These are phyloP conservation scores for Nakazawaea pomicola DNA, from an alignment of 805 yeast genomes.

Conservation along the genomic window DNA sequence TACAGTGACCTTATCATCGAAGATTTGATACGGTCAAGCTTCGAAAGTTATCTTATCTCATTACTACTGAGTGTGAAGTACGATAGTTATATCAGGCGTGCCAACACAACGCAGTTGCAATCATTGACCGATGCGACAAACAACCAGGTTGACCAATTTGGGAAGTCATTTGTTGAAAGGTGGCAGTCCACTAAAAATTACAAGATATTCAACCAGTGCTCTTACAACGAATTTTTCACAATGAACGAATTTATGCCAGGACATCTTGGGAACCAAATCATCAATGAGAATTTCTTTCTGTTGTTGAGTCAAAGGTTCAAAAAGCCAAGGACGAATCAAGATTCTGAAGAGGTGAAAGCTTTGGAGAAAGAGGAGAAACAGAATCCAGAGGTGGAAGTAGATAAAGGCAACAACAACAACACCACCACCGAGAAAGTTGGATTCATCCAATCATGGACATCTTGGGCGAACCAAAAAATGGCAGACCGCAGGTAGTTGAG, in stretches of 20 bases:
- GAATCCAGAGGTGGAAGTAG: neutral
- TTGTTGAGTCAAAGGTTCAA: slow-evolving; percentile 1
- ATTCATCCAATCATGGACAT: neutral
- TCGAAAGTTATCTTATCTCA: slow-evolving; percentile 85
- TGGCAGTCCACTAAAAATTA: slow-evolving; percentile 58
- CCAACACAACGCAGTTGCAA: slow-evolving; percentile 32
- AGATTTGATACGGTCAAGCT: slow-evolving; percentile 80
- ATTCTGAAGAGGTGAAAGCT: neutral
- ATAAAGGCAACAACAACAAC: too few species aligned
- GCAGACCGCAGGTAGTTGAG: neutral
- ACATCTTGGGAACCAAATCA: slow-evolving; percentile 23
- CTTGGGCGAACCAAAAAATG: neutral
- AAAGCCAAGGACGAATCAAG: neutral
- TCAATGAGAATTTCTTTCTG: neutral
- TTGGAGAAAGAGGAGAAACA: neutral
- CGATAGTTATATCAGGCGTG: slow-evolving; percentile 43
- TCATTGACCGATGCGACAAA: slow-evolving; percentile 17
- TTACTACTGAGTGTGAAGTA: slow-evolving; percentile 70
- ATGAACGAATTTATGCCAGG: slow-evolving; percentile 47
- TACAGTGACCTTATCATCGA: slow-evolving; percentile 37
- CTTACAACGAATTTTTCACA: slow-evolving; percentile 64
- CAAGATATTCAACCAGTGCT: slow-evolving; percentile 44
- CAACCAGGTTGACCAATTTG: slow-evolving; percentile 26
- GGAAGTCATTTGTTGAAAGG: slow-evolving; percentile 36
- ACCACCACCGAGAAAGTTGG: too few species aligned